Conservation (phyloP, 495 filamentous ascomycete genomes). For the Copromyces sp. region DNA sequence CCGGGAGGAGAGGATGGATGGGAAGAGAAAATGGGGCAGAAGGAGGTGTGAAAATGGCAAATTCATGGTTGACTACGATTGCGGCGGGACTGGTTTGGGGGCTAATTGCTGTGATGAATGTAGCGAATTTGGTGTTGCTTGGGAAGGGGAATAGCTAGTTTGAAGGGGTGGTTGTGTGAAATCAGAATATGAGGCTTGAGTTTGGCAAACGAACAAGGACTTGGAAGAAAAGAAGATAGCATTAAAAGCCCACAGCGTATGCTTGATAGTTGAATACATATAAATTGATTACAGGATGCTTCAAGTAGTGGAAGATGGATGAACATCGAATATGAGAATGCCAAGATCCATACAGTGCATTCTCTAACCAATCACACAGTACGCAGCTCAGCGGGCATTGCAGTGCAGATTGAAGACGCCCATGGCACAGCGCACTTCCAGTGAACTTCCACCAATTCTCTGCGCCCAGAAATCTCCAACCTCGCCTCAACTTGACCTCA, state of each 20-base stretch:
- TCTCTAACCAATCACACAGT: not conserved
- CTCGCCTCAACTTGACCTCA: too few species aligned
- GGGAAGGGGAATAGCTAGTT: constrained; percentile 35
- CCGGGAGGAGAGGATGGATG: not conserved
- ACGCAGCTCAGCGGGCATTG: not conserved
- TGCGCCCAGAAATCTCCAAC: not conserved
- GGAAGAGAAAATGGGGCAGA: not conserved
- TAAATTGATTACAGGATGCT: not conserved
- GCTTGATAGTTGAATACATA: not conserved
- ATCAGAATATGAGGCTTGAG: not conserved
- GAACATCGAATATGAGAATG: not conserved
- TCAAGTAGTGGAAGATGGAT: not conserved
- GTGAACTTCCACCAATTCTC: not conserved
- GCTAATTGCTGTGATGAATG: constrained; percentile 61
- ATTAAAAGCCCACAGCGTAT: not conserved
- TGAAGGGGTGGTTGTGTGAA: not conserved
- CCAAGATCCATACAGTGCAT: not conserved
- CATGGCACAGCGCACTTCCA: not conserved
- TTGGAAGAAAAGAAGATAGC: not conserved
- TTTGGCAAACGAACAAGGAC: not conserved
- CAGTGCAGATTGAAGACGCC: not conserved
- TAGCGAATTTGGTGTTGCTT: constrained; percentile 60
- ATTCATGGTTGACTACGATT: constrained; percentile 45
- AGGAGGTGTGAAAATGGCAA: constrained; percentile 46
- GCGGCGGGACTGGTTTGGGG: constrained; percentile 54